These are phyloP conservation scores for Tetrahymena thermophila DNA, from an alignment of 73 alveolate species.

Conservation along the genomic window DNA sequence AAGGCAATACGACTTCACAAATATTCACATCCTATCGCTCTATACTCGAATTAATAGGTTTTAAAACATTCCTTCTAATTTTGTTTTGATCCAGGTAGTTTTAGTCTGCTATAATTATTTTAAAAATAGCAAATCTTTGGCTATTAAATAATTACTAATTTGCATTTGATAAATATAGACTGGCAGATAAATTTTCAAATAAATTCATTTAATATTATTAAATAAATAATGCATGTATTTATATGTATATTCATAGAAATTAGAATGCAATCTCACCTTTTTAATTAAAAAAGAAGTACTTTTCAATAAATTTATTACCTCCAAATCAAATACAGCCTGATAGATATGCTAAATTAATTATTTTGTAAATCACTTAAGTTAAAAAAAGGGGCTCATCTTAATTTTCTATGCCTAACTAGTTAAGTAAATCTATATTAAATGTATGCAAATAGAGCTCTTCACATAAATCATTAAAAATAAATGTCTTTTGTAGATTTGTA, in stretches of 20 bases:
- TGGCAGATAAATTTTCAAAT: too few relatives aligned
- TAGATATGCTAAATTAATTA: not conserved
- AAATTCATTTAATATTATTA: not conserved
- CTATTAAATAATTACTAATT: not conserved
- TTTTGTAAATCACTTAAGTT: not conserved
- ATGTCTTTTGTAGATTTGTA: too few relatives aligned
- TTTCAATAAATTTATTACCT: too few relatives aligned
- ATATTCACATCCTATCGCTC: not conserved
- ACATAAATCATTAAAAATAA: too few relatives aligned
- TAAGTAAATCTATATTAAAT: not conserved
- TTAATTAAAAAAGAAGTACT: not conserved
- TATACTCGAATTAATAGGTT: not conserved
- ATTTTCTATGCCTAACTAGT: not conserved
- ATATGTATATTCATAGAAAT: too few relatives aligned
- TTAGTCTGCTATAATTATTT: not conserved
- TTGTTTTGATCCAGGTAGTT: not conserved
- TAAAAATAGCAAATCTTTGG: not conserved
- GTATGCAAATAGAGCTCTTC: too few relatives aligned
- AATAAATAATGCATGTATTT: too few relatives aligned
- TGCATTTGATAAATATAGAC: not conserved
- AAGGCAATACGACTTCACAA: not conserved
- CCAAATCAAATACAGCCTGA: not conserved
- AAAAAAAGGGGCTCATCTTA: not conserved
- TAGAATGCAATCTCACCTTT: not conserved
- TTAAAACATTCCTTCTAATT: not conserved